These are phyloP conservation scores for Rugonectria rugulosa DNA, from an alignment of 2,329 filamentous ascomycete genomes.

Conservation along the genomic window DNA sequence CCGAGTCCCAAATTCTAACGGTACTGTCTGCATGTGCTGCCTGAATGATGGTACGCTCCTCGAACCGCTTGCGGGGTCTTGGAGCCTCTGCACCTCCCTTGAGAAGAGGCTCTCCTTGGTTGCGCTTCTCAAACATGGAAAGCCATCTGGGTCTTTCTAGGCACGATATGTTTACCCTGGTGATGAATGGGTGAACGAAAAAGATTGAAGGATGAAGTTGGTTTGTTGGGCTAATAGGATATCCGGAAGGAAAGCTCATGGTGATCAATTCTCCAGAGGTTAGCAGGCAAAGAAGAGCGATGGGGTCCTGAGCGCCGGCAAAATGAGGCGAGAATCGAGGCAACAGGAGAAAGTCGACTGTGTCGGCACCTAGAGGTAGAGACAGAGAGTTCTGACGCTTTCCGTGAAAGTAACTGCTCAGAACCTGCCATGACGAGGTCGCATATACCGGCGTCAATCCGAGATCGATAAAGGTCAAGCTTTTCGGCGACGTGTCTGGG, in stretches of 20 bases:
- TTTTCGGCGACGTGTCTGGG: constrained; percentile 72
- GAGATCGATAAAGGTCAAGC: constrained; percentile 88
- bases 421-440: constrained; percentile 87
- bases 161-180: constrained; percentile 72
- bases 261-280: constrained; percentile 90
- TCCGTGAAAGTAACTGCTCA: constrained; percentile 81
- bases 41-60: constrained; percentile 83
- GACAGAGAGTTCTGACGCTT: constrained; percentile 76
- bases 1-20: constrained; percentile 91
- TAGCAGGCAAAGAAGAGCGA: constrained; percentile 81
- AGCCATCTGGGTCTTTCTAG: constrained; percentile 86
- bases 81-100: constrained; percentile 79
- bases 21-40: constrained; percentile 91
- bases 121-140: constrained; percentile 84
- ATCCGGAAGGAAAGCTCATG: constrained; percentile 89
- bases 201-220: constrained; percentile 88
- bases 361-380: constrained; percentile 78
- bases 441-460: constrained; percentile 89
- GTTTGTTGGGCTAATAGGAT: constrained; percentile 90
- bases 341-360: constrained; percentile 82
- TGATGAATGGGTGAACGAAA: constrained; percentile 90
- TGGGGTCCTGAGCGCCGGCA: constrained; percentile 86
- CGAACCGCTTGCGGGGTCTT: constrained; percentile 76
- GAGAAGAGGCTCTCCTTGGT: constrained; percentile 79
- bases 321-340: constrained; percentile 87